Evolutionary conservation across 2,329 filamentous ascomycete species (phyloP).

Genomic region (Pseudogymnoascus verrucosus): DNA sequence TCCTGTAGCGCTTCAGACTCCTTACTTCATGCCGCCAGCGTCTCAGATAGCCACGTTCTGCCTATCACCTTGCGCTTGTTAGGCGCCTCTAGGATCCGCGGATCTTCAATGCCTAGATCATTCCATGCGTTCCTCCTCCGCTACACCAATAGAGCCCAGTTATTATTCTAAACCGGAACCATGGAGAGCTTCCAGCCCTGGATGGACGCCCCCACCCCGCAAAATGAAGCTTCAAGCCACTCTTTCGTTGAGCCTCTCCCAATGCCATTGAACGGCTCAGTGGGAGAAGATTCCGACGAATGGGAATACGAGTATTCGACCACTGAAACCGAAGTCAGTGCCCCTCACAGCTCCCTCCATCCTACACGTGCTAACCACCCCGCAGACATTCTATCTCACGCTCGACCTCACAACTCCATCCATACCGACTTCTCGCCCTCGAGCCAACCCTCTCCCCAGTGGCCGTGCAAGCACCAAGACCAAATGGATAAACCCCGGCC

Average conservation of each 20-base stretch:
- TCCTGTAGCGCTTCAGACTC: not conserved
- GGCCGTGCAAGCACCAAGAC: slow-evolving; percentile 9
- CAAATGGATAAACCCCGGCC: slow-evolving; percentile 20
- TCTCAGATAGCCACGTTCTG: not conserved
- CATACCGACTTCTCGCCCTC: slow-evolving; percentile 16
- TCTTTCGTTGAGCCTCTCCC: not conserved
- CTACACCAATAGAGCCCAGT: not conserved
- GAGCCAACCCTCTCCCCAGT: slow-evolving; percentile 8
- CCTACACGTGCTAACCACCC: slow-evolving; percentile 8
- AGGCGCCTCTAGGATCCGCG: not conserved
- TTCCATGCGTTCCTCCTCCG: not conserved
- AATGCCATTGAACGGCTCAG: not conserved
- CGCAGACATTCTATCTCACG: slow-evolving; percentile 55
- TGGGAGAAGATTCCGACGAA: slow-evolving; percentile 48
- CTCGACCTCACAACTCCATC: slow-evolving; percentile 47
- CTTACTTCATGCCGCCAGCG: not conserved
- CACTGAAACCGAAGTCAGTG: slow-evolving; percentile 51
- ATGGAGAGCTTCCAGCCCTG: slow-evolving; percentile 1
- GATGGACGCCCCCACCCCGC: not conserved
- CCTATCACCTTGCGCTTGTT: not conserved
- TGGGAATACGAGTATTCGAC: slow-evolving; percentile 62
- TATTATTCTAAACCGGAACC: not conserved
- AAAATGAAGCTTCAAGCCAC: slow-evolving; percentile 4
- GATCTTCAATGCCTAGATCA: not conserved
- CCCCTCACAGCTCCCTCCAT: not conserved